These are phyloP conservation scores for Cardamine chenopodiifolia DNA, from an alignment of 345 rosid genomes.

Conservation along the genomic window DNA sequence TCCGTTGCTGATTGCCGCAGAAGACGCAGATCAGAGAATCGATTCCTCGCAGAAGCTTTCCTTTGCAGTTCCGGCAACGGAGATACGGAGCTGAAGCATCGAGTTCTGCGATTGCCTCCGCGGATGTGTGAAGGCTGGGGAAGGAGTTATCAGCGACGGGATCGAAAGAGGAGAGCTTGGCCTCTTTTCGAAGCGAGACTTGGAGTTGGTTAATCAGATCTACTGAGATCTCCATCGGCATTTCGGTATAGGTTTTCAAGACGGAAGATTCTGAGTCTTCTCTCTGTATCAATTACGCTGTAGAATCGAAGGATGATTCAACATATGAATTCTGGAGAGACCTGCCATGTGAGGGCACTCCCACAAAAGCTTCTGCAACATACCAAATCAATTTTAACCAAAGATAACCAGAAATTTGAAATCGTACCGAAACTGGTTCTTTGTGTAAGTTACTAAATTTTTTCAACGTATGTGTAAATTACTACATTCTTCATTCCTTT, in stretches of 20 bases:
- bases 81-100: constrained; percentile 66
- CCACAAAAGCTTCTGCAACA: constrained; percentile 7
- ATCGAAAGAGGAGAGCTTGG: constrained; percentile 58
- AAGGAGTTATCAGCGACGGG: constrained; percentile 46
- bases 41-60: constrained; percentile 61
- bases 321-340: constrained; percentile 13
- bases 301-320: constrained; percentile 6
- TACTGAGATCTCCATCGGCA: constrained; percentile 62
- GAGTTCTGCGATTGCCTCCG: constrained; percentile 52
- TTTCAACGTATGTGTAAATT: background rate
- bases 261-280: constrained; percentile 10
- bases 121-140: constrained; percentile 48
- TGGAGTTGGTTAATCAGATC: constrained; percentile 61
- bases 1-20: constrained; percentile 60
- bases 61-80: constrained; percentile 74
- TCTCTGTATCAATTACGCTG: background rate
- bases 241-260: constrained; percentile 32
- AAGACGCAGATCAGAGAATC: constrained; percentile 73
- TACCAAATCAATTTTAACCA: constrained; percentile 25
- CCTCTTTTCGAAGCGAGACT: constrained; percentile 64
- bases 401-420: constrained; percentile 5
- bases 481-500: background rate
- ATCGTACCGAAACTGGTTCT: background rate
- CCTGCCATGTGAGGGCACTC: constrained; percentile 9
- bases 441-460: background rate